A percentile compares a stretch with the other conserved stretches of the same genome.
Evolutionary conservation across 2,329 filamentous ascomycete genomes (phyloP).

Genomic region (Hortaea sp.): DNA sequence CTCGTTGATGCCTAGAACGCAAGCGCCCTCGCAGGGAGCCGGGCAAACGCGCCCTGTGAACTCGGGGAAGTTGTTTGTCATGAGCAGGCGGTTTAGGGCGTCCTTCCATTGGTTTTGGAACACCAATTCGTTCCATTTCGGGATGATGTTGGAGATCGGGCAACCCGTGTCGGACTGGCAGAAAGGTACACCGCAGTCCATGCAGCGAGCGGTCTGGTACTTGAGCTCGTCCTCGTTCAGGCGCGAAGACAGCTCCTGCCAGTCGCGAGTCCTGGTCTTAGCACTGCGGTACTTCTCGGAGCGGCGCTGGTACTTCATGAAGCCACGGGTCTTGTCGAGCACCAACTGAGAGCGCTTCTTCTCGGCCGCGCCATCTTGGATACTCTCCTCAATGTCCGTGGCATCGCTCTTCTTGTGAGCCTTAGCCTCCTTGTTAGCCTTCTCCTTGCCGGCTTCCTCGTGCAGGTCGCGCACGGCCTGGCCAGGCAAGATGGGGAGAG

Average conservation of each 20-base stretch:
- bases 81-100: conserved; percentile 78
- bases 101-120: conserved; percentile 68
- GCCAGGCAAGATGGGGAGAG: conserved; percentile 65
- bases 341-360: conserved; percentile 85
- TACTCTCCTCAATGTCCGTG: conserved; percentile 79
- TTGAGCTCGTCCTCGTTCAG: conserved; percentile 92
- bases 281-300: conserved; percentile 85
- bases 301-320: conserved; percentile 93
- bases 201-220: conserved; percentile 92
- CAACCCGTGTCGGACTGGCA: conserved; percentile 94
- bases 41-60: conserved; percentile 96
- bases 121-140: conserved; percentile 82
- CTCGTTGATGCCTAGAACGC: conserved; percentile 91
- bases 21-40: conserved; percentile 91
- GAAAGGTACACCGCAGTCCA: conserved; percentile 98
- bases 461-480: conserved; percentile 46
- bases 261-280: conserved; percentile 79
- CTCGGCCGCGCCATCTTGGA: conserved; percentile 73
- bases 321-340: conserved; percentile 93
- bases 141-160: conserved; percentile 94
- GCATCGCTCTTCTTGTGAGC: conserved; percentile 59
- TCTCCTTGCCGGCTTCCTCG: conserved; percentile 44
- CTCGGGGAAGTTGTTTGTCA: conserved; percentile 98
- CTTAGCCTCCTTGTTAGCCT: conserved; percentile 52
- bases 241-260: conserved; percentile 80